Percentiles rank a stretch among this genome's conserved stretches.
These are phyloP conservation scores for Penicillium sclerotiorum DNA, from an alignment of 2,329 filamentous ascomycete genomes.

Conservation along the genomic window DNA sequence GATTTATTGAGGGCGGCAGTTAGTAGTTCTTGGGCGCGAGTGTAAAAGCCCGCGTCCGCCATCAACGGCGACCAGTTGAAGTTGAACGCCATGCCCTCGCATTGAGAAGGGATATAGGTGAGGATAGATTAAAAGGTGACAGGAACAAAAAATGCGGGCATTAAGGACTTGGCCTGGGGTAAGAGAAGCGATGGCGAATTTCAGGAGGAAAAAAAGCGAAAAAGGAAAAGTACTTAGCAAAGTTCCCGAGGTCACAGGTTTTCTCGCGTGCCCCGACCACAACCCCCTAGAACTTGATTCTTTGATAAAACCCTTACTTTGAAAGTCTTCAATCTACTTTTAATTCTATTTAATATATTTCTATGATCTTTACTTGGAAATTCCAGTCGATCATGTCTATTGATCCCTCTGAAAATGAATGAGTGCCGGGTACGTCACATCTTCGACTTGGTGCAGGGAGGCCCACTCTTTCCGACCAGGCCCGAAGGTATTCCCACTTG, in stretches of 20 bases:
- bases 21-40: slow-evolving; percentile 88
- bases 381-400: neutral
- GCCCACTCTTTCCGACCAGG: slow-evolving; percentile 20
- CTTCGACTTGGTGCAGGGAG: neutral
- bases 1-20: slow-evolving; percentile 96
- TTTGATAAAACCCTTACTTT: neutral
- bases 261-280: slow-evolving; percentile 15
- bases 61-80: slow-evolving; percentile 99
- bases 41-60: slow-evolving; percentile 88
- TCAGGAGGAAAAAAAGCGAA: slow-evolving; percentile 4
- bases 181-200: slow-evolving; percentile 4
- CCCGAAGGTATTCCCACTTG: slow-evolving; percentile 21
- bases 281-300: neutral
- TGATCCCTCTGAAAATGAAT: neutral
- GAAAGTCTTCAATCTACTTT: neutral
- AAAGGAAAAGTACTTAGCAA: neutral
- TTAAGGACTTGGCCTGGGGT: neutral
- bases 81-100: slow-evolving; percentile 87
- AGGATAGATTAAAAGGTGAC: slow-evolving; percentile 9
- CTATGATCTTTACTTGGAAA: neutral
- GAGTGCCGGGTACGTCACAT: slow-evolving; percentile 17
- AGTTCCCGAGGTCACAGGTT: slow-evolving; percentile 14
- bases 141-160: neutral
- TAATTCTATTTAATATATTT: neutral
- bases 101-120: slow-evolving; percentile 27